A percentile compares a stretch with the other conserved stretches of the same genome.
These are phyloP conservation scores for Starmerella asiatica DNA, from an alignment of 805 yeast species.

Conservation along the genomic window DNA sequence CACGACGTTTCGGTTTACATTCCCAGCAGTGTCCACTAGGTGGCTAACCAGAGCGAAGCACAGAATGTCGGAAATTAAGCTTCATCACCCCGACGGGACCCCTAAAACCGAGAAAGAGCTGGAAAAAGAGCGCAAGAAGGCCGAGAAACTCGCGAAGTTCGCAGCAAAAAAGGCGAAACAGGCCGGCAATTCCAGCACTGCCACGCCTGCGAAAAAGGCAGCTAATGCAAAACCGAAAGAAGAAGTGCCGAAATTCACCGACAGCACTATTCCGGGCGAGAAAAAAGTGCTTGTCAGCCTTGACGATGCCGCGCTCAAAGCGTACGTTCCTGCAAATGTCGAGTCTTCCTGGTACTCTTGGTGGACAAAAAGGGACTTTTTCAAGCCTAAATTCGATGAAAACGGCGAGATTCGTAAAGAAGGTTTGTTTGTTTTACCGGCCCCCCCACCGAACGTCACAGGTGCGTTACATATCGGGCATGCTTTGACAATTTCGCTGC, in stretches of 20 bases:
- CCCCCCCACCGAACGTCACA: conserved; percentile 99
- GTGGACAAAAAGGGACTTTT: conserved; percentile 85
- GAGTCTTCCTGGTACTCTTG: conserved; percentile 96
- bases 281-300: conserved; percentile 77
- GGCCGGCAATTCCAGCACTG: conserved; percentile 28
- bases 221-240: conserved; percentile 57
- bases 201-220: conserved; percentile 28
- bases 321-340: conserved; percentile 82
- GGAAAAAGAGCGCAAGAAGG: conserved; percentile 77
- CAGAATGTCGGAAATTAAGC: conserved; percentile 2
- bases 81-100: conserved; percentile 13
- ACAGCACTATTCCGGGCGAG: conserved; percentile 74
- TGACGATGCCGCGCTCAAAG: conserved; percentile 86
- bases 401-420: conserved; percentile 68
- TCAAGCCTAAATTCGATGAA: conserved; percentile 68
- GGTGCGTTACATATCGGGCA: conserved; percentile 99
- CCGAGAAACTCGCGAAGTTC: conserved; percentile 77
- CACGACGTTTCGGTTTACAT: not conserved
- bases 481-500: conserved; percentile 88
- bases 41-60: not conserved
- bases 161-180: conserved; percentile 67
- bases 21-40: not conserved
- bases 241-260: conserved; percentile 73
- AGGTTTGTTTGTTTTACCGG: conserved; percentile 81
- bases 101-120: conserved; percentile 66